These are phyloP conservation scores for Arthrobotrys megalospora DNA, from an alignment of 2,329 filamentous ascomycete species.

Conservation along the genomic window DNA sequence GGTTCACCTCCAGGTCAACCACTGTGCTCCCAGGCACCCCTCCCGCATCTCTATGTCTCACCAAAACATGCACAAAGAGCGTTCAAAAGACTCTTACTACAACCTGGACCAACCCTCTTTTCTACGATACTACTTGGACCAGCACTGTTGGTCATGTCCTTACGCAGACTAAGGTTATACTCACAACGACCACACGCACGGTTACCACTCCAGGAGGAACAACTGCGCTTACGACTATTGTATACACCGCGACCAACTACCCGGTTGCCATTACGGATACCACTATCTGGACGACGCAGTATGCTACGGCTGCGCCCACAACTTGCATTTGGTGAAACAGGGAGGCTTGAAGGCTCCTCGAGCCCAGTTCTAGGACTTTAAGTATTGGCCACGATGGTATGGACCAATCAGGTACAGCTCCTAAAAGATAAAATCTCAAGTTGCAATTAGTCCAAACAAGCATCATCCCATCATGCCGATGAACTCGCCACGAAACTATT, in stretches of 20 bases:
- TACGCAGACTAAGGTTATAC: slow-evolving; percentile 36
- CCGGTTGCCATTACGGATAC: slow-evolving; percentile 21
- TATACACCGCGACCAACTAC: slow-evolving; percentile 4
- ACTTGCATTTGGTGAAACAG: slow-evolving; percentile 16
- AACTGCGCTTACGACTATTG: slow-evolving; percentile 18
- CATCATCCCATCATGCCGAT: no score
- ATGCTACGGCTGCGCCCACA: slow-evolving; percentile 44
- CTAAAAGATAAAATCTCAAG: no score
- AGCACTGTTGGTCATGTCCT: slow-evolving; percentile 46
- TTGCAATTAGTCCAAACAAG: no score
- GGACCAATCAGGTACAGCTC: no score
- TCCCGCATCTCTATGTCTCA: slow-evolving; percentile 34
- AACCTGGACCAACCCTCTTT: slow-evolving; percentile 34
- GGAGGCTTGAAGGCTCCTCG: neutral
- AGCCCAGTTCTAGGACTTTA: no score
- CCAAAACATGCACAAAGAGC: slow-evolving; percentile 30
- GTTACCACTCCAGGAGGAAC: slow-evolving; percentile 42
- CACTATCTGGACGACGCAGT: slow-evolving; percentile 26
- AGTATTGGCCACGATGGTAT: no score
- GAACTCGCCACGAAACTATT: no score
- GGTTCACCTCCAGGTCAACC: slow-evolving; percentile 26
- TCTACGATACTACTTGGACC: slow-evolving; percentile 31
- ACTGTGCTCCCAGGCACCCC: slow-evolving; percentile 28
- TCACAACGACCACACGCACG: slow-evolving; percentile 12
- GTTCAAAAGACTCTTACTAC: slow-evolving; percentile 31